Evolutionary conservation across 306 rosid genomes (phyloP).

Genomic region (Pyrus bretschneideri): DNA sequence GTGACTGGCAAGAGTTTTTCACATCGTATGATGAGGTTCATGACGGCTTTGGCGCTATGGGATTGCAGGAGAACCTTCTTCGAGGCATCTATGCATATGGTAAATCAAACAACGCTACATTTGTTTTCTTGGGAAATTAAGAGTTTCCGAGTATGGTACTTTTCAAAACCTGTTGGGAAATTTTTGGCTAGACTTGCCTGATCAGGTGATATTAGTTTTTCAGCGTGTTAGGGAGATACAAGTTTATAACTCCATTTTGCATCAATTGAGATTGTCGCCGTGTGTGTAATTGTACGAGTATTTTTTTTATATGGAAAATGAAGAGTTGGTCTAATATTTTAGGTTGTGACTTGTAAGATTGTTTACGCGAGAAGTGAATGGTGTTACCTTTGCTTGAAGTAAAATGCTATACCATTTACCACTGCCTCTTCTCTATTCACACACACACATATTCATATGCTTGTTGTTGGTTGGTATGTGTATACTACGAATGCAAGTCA

Average conservation of each 20-base stretch:
- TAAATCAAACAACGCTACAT: constrained; percentile 11
- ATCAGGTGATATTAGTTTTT: neutral
- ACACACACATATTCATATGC: neutral
- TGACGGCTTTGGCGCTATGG: constrained; percentile 61
- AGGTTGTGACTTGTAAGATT: neutral
- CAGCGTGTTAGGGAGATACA: neutral
- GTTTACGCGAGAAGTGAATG: neutral
- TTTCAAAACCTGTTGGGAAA: neutral
- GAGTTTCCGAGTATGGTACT: neutral
- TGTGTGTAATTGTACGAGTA: neutral
- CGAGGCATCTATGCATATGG: constrained; percentile 77
- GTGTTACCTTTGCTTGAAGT: neutral
- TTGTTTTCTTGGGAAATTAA: neutral
- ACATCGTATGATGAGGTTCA: constrained; percentile 65
- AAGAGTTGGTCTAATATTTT: neutral
- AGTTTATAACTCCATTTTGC: neutral
- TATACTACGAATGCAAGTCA: neutral
- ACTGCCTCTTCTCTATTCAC: neutral
- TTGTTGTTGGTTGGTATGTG: neutral
- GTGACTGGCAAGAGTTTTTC: constrained; percentile 55
- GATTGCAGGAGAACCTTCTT: constrained; percentile 70
- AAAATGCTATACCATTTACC: neutral
- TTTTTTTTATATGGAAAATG: neutral
- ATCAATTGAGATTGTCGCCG: neutral
- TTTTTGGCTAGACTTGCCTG: neutral